Base-by-base conservation (phyloP, 2,329 filamentous ascomycete species). In the Alternaria triticina region DNA sequence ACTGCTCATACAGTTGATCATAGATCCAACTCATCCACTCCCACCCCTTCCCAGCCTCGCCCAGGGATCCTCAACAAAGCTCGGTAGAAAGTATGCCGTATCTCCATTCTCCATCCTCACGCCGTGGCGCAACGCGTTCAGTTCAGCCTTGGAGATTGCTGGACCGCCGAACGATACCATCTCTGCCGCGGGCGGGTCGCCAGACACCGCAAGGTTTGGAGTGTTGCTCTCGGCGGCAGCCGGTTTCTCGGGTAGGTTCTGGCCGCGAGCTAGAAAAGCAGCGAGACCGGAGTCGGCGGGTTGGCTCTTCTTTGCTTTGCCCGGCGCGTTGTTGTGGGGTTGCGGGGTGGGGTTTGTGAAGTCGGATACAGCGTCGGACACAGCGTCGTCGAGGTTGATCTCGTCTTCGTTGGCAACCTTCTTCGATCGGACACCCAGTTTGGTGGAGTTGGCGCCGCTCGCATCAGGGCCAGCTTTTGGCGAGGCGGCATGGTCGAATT, bases 51-150 rank as follows among this genome's bases (percentile, higher is more conserved):
- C 47, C 4, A 74, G 44, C 25, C 46, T 73, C 59, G 67, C 86
- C 91, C 91, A 94, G 0, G 91, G 91, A 74, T 94, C 92, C 74
- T 89, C 85, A 70, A 92, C 88, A 65, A 90, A 91, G 61, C 83
- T 85, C 0, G 87, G 86, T 62, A 92, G 86, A 77, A 93, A 94
- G 77, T 91, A 92, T 36, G 84, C 88, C 43, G 85, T 81, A 78
- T 90, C 91, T 83, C 90, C 92, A 1, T 79, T 80, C 62, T 81
- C 79, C 65, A 84, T 82, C 54, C 77, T 78, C 40, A 84, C 77
- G 4, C 82, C 81, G 28, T 73, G 70, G 12, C 77, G 70, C n/a
- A 83, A 67, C 27, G 77, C 77, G 52, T 80, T 72, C 22, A 83
- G 64, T 44, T 79, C 75, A 15, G 62, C 63, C 20, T 65, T 70